Evolutionary conservation across 2,329 filamentous ascomycete species (phyloP).

Genomic region (Calonectria pseudoreteaudii): DNA sequence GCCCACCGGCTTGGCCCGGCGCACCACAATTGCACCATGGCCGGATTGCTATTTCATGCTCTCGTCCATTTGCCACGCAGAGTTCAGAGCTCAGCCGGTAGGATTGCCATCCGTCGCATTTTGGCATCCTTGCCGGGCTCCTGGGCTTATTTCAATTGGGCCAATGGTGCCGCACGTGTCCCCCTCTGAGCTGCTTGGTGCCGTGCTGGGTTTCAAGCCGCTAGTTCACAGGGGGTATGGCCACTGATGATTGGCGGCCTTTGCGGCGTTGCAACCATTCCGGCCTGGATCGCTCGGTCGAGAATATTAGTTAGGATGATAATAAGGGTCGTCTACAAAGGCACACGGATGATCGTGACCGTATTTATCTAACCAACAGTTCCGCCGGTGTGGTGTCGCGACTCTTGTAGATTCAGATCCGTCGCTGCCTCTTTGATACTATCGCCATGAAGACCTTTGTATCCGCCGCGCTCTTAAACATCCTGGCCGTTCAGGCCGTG

Average conservation of each 20-base stretch:
- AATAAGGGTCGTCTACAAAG: conserved; percentile 11
- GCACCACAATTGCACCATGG: conserved; percentile 16
- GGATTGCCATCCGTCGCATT: not conserved
- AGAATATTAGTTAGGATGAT: conserved; percentile 36
- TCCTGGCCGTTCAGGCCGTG: conserved; percentile 47
- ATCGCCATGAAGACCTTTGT: conserved; percentile 42
- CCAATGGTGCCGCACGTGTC: conserved; percentile 35
- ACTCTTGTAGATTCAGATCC: not conserved
- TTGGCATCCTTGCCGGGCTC: not conserved
- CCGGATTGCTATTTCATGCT: not conserved
- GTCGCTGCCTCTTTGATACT: not conserved
- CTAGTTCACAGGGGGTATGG: conserved; percentile 18
- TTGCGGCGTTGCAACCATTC: conserved; percentile 19
- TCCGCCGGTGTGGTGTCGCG: not conserved
- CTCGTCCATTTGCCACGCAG: not conserved
- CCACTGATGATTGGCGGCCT: conserved; percentile 34
- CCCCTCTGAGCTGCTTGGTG: conserved; percentile 23
- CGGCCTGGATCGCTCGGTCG: conserved; percentile 30
- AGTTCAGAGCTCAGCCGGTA: not conserved
- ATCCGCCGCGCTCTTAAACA: conserved; percentile 37
- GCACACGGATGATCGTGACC: not conserved
- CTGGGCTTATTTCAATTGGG: conserved; percentile 24
- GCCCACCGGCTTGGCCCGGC: conserved; percentile 18
- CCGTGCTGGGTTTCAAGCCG: conserved; percentile 32
- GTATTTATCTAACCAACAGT: not conserved